phyloP scores from a whole-genome alignment of 768 basidiomycete species.

The Leccinum longicurvipes region DNA sequence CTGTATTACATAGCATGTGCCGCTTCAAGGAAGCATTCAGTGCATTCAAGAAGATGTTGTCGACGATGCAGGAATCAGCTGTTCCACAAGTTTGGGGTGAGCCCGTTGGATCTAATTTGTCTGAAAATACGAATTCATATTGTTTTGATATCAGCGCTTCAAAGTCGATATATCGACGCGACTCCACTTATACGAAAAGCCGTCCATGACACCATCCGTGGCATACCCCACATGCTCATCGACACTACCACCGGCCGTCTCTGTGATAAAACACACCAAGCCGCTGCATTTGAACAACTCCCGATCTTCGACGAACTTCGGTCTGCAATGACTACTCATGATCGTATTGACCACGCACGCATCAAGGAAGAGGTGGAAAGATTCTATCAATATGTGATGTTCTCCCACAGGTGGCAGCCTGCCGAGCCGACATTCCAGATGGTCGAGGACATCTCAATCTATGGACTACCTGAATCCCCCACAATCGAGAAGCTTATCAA shows the following conservation, averaged over 20 bases:
- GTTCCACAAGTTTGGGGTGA: neutral
- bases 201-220: too few relatives aligned
- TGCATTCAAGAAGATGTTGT: neutral
- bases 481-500: neutral
- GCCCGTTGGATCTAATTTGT: too few relatives aligned
- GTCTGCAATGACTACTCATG: neutral
- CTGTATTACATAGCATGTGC: too few relatives aligned
- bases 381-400: neutral
- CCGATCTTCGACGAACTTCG: neutral
- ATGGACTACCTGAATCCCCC: neutral
- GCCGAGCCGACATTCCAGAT: neutral
- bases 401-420: neutral
- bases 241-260: too few relatives aligned
- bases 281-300: neutral
- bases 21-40: too few relatives aligned
- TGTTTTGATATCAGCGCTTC: too few relatives aligned
- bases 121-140: too few relatives aligned
- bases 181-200: too few relatives aligned
- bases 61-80: neutral
- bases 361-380: neutral
- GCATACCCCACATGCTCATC: too few relatives aligned
- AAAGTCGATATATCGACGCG: too few relatives aligned
- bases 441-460: neutral
- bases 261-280: neutral
- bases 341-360: neutral